Evolutionary conservation across 2,329 filamentous ascomycete genomes (phyloP).

Genomic region (Mycosphaerelloides madeirae): DNA sequence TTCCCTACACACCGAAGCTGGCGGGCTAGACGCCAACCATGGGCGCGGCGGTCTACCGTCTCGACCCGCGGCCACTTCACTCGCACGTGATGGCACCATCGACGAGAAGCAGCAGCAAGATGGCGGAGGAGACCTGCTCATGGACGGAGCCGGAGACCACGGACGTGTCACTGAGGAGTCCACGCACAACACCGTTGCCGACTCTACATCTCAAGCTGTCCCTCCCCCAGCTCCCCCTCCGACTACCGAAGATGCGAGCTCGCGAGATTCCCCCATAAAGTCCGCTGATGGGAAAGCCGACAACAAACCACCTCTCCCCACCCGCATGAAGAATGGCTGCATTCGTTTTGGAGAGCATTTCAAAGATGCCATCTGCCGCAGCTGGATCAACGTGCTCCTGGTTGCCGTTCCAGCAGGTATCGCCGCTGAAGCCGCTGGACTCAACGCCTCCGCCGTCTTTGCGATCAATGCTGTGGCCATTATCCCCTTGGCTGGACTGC

Average conservation of each 20-base stretch:
- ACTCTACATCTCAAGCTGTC: conserved; percentile 17
- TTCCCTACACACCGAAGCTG: conserved; percentile 26
- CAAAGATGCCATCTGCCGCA: conserved; percentile 61
- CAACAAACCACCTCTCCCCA: conserved; percentile 42
- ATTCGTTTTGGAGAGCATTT: conserved; percentile 51
- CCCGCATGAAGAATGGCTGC: conserved; percentile 48
- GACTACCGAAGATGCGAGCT: conserved; percentile 48
- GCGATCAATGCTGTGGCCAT: conserved; percentile 50
- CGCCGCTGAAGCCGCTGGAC: conserved; percentile 47
- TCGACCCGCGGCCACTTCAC: conserved; percentile 18
- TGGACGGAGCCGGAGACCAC: conserved; percentile 26
- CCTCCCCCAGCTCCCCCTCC: conserved; percentile 37
- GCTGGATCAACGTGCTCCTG: conserved; percentile 72
- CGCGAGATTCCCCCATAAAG: conserved; percentile 51
- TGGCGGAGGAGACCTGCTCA: conserved; percentile 13
- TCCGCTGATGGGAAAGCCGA: conserved; percentile 24
- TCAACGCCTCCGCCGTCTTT: conserved; percentile 44
- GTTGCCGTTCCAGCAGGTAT: conserved; percentile 78
- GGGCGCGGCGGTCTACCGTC: conserved; percentile 24
- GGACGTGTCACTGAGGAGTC: conserved; percentile 23
- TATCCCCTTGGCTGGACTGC: conserved; percentile 46
- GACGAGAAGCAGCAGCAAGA: conserved; percentile 10
- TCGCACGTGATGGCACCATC: conserved; percentile 5
- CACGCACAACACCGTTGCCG: conserved; percentile 20
- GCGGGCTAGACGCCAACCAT: conserved; percentile 28